Evolutionary conservation across 2,329 filamentous ascomycete genomes (phyloP), one percentile per base, ranked within the genome.

Genomic region (Whalleya microplaca): DNA sequence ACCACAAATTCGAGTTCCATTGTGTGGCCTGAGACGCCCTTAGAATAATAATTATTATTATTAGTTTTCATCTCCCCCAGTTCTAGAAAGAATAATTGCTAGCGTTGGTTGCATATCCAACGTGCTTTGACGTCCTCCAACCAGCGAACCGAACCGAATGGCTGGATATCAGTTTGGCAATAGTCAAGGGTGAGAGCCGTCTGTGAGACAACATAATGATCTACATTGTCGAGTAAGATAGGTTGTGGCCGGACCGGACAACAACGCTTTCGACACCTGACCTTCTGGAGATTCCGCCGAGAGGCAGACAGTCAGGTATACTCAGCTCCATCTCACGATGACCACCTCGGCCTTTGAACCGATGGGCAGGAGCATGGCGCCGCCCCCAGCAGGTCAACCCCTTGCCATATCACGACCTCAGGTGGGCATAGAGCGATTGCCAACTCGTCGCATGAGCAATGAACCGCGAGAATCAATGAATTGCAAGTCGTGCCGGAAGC

Each of bases 401-500:
- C 73, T 80, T 58, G 74, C 77, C 71, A 88, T 91, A 81, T 85
- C 89, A 62, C 84, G 90, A 68, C 88, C 89, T 23, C 88, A 91
- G 77, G 87, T 93, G 68, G 88, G 89, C 71, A 94, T 94, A 73
- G 89, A 93, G 75, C 85, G 90, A 59, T 78, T 94, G 64, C 88
- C 89, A 21, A 82, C 87, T 52, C 85, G 88, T 61, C 86, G 89
- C 42, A 79, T 85, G 74, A 86, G 82, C 73, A 88, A 85, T 67
- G 90, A 95, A 72, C 90, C 90, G 41, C 67, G 70, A 52, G 92
- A 96, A 79, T 90, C 90, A 32, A 96, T 96, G 92, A 96, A 96
- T 74, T 96, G 92, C 85, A 96, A 96, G 75, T 95, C 91, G 54
- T 96, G 92, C 79, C 85, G 92, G 66, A 96, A 96, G 76, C 84